Conservation (phyloP, 2,329 filamentous ascomycete genomes). For the Xylaria sp. region DNA sequence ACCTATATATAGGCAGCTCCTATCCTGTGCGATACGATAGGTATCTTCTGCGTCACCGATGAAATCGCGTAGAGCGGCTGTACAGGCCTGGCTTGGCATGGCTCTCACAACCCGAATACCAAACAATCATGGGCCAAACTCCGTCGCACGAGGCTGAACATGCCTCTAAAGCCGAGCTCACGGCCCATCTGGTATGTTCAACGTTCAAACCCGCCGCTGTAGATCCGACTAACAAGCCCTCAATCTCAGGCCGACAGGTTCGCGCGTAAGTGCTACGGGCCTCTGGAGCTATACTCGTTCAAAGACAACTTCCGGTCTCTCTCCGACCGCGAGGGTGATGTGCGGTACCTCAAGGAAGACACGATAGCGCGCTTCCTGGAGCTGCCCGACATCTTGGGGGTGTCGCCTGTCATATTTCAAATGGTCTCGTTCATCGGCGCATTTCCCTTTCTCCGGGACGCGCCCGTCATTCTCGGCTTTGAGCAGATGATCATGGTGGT, state of each 20-base stretch:
- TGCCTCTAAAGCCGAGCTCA: constrained; percentile 58
- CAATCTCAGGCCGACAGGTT: constrained; percentile 62
- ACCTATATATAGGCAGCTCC: too few relatives aligned
- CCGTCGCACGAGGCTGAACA: constrained; percentile 52
- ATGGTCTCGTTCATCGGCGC: constrained; percentile 74
- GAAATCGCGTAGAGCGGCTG: background rate
- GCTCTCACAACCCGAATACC: constrained; percentile 25
- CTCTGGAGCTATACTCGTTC: constrained; percentile 74
- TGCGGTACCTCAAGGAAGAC: constrained; percentile 72
- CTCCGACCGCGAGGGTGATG: constrained; percentile 65
- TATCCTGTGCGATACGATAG: too few relatives aligned
- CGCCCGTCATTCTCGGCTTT: constrained; percentile 71
- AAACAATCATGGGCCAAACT: constrained; percentile 56
- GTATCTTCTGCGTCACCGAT: background rate
- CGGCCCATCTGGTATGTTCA: constrained; percentile 54
- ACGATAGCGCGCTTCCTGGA: constrained; percentile 75
- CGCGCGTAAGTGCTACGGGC: constrained; percentile 71
- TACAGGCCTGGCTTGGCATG: constrained; percentile 31
- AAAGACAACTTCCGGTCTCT: constrained; percentile 75
- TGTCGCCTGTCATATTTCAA: constrained; percentile 72
- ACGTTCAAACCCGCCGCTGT: background rate
- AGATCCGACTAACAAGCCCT: constrained; percentile 2
- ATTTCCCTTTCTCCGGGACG: constrained; percentile 74
- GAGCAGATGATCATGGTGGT: constrained; percentile 75
- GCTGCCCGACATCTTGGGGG: constrained; percentile 71